These are phyloP conservation scores for Uncinocarpus reesii DNA, from an alignment of 2,329 filamentous ascomycete species.

Conservation along the genomic window DNA sequence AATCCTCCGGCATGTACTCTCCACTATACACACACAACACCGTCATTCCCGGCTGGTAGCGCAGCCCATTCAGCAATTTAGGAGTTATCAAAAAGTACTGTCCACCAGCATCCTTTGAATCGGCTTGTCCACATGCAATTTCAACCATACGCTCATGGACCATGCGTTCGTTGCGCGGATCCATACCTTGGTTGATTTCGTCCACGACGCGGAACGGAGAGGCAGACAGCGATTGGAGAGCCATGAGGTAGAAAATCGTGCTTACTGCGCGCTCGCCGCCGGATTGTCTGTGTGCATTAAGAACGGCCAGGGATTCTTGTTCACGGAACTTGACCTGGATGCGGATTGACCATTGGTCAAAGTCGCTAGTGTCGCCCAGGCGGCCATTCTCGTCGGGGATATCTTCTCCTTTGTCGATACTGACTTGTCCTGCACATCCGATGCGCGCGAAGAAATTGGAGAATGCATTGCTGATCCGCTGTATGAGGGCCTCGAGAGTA, in stretches of 20 bases:
- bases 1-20: constrained; percentile 46
- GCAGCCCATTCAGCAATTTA: constrained; percentile 75
- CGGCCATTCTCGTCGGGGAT: constrained; percentile 24
- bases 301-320: constrained; percentile 68
- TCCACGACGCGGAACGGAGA: constrained; percentile 97
- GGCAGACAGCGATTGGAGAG: constrained; percentile 82
- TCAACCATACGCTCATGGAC: constrained; percentile 97
- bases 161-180: constrained; percentile 94
- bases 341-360: constrained; percentile 86
- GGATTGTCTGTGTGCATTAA: constrained; percentile 88
- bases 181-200: constrained; percentile 99
- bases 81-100: constrained; percentile 97
- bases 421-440: constrained; percentile 83
- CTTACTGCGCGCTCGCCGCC: constrained; percentile 93
- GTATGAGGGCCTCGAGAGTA: constrained; percentile 63
- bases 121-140: constrained; percentile 65
- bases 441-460: constrained; percentile 89
- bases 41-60: constrained; percentile 84
- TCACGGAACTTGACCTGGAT: constrained; percentile 93
- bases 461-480: constrained; percentile 80
- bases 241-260: constrained; percentile 98
- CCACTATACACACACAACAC: constrained; percentile 90
- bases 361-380: constrained; percentile 52
- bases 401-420: constrained; percentile 59
- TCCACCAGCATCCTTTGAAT: constrained; percentile 43